These are phyloP conservation scores for Laburnicola sp. DNA, from an alignment of 2,329 filamentous ascomycete genomes.

Conservation along the genomic window DNA sequence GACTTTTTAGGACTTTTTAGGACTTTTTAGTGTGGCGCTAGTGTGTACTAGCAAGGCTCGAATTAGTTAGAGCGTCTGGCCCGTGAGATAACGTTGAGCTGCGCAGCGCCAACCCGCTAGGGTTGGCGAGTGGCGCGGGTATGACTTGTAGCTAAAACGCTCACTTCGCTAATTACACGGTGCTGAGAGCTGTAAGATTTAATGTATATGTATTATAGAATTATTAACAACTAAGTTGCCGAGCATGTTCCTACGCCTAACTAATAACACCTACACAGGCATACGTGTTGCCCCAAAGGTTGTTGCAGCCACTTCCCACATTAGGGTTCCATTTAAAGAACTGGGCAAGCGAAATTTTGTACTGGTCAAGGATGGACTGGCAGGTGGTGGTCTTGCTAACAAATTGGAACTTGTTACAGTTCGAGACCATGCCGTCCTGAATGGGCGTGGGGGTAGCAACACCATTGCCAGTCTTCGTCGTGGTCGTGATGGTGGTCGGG, in stretches of 20 bases:
- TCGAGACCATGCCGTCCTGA: constrained; percentile 6
- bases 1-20: too few species aligned
- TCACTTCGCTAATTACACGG: too few species aligned
- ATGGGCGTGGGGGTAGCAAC: constrained; percentile 1
- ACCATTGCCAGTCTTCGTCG: constrained; percentile 6
- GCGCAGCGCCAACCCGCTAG: too few species aligned
- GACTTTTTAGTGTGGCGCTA: too few species aligned
- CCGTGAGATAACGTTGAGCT: too few species aligned
- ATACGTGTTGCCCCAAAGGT: not conserved
- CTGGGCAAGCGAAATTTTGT: not conserved
- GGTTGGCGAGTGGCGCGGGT: too few species aligned
- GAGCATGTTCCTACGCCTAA: not conserved
- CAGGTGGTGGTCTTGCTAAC: not conserved
- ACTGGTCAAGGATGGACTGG: not conserved
- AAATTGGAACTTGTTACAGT: constrained; percentile 1
- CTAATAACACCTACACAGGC: not conserved
- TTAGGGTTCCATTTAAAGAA: not conserved
- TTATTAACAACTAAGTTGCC: not conserved
- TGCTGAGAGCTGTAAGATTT: too few species aligned
- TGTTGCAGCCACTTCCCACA: not conserved
- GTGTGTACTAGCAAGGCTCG: too few species aligned
- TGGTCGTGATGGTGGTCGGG: not conserved
- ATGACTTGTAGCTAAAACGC: too few species aligned
- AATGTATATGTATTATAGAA: too few species aligned
- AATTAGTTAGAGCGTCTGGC: too few species aligned